Base-by-base conservation (phyloP, 352 stramenopile genomes). In the Phytophthora brassicae region DNA sequence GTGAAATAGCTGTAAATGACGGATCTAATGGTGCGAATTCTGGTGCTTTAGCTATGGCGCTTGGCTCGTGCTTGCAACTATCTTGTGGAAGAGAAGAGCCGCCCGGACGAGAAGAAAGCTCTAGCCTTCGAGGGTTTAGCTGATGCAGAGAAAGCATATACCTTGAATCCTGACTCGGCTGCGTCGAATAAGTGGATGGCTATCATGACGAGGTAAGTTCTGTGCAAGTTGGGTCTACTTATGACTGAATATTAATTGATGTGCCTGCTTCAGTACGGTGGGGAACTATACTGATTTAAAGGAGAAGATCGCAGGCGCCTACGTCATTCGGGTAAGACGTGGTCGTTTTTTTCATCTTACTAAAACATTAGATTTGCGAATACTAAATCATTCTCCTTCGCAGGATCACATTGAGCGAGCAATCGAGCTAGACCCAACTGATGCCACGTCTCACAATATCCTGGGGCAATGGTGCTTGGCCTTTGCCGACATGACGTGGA, bases 401-500 rank as follows among this genome's bases (percentile, higher is more conserved):
- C 56, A 86, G 77, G 74, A 89, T 41, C 74, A 84, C 48, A 84
- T 86, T 33, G 52, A 85, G 33, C 74, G 79, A n/a, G 75, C 83
- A 22, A 88, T 92, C n/a, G 81, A 89, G 41, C 54, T 92, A 31
- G 79, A 92, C 54, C 77, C 81, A 17, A 70, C 56, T 5, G 79
- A 90, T 52, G 66, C 81, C 12, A 88, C 74, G 3, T 79, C 67
- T 20, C 73, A 88, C 67, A 84, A 89, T 49, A 88, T 92, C 24
- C 59, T 92, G 31, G 83, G 81, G 6, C 81, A 89, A 31, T 92
- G 83, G 83, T 88, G 81, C 52, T 72, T 90, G 17, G 81, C 83
- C n/a, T 88, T 92, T 48, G 81, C 84, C 11, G 79, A 90, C 53
- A 83, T 92, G 63, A 80, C 74, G 39, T 92, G 84, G 84, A 79